A percentile compares a stretch with the other conserved stretches of the same genome.
phyloP scores from a whole-genome alignment of 2,329 filamentous ascomycete species.

The Cercospora berteroae region DNA sequence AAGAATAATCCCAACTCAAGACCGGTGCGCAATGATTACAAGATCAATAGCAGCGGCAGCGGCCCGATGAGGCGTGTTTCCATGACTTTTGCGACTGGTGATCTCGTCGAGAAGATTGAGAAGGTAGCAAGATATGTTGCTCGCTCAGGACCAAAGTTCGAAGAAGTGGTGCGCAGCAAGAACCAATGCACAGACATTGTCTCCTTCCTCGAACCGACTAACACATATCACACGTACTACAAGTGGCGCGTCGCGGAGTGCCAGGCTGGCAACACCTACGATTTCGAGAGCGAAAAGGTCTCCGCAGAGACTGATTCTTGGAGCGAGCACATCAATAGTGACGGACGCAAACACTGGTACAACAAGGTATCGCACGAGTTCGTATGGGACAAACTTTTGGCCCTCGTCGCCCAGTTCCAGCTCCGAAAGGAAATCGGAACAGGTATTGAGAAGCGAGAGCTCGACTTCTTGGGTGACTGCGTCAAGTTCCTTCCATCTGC shows the following conservation, averaged over 20 bases:
- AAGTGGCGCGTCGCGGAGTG: constrained; percentile 87
- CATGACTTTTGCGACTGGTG: constrained; percentile 60
- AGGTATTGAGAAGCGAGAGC: neutral
- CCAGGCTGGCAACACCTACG: constrained; percentile 65
- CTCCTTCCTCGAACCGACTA: constrained; percentile 74
- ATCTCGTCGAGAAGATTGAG: constrained; percentile 79
- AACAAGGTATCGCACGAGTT: neutral
- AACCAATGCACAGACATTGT: constrained; percentile 84
- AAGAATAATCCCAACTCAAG: neutral
- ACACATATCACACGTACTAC: constrained; percentile 87
- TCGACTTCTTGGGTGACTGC: neutral
- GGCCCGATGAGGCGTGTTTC: neutral
- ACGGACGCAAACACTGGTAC: neutral
- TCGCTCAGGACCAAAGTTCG: constrained; percentile 64
- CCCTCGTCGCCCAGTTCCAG: neutral
- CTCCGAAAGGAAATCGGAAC: neutral
- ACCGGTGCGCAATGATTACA: neutral
- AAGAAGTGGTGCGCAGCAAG: constrained; percentile 82
- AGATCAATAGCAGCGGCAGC: neutral
- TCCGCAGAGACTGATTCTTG: neutral
- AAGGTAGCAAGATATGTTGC: constrained; percentile 93
- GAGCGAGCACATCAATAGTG: neutral
- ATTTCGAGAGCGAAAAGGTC: neutral
- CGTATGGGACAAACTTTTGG: neutral
- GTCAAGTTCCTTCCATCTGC: neutral